Base-by-base conservation (phyloP, 768 basidiomycete species). In the Pleurotus tuoliensis region DNA sequence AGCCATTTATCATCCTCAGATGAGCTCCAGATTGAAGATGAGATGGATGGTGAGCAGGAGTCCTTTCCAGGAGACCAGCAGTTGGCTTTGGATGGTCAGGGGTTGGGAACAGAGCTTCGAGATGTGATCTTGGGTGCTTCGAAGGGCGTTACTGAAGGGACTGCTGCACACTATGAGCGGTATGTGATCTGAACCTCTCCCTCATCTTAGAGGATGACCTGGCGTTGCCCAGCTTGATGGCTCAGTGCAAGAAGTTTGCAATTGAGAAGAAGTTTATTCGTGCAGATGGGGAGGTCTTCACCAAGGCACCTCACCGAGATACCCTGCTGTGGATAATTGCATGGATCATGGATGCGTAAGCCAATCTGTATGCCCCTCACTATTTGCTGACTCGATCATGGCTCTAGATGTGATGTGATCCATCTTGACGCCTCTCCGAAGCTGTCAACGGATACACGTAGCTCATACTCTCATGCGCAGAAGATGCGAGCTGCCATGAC, bases 11-110 rank as follows among this genome's bases (percentile, higher is more conserved):
- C 27, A 30, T 30, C 27, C 27, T 30, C 27, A 30, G 48, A 27
- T 16, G 56, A 40, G 58, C 75, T 88, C 78, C 70, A 90, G 88
- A 89, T 88, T 72, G 83, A 71, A 5, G 83, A 56, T 8, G 88
- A 87, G 16, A 88, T 88, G 40, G 88, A 89, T 75, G 90, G 87
- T n/a, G 90, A 90, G 66, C 84, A 82, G 72, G 92, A 92, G 67
- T 90, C 88, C 15, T 82, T 83, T 47, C 88, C 81, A 25, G 88
- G 90, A 16, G 77, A 74, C 56, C 86, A 30, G 6, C 27, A 6
- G 9, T 8, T 30, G 27, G 27, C 27, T 30, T 6, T 30, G 27
- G 27, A 30, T 30, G 27, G 27, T 30, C 27, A 30, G 27, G 24
- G 25, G 15, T 15, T 25, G 25, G 48, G 27, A 8, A 27, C 48